Base-by-base conservation (phyloP, 768 basidiomycete species). In the Galerina marginata region DNA sequence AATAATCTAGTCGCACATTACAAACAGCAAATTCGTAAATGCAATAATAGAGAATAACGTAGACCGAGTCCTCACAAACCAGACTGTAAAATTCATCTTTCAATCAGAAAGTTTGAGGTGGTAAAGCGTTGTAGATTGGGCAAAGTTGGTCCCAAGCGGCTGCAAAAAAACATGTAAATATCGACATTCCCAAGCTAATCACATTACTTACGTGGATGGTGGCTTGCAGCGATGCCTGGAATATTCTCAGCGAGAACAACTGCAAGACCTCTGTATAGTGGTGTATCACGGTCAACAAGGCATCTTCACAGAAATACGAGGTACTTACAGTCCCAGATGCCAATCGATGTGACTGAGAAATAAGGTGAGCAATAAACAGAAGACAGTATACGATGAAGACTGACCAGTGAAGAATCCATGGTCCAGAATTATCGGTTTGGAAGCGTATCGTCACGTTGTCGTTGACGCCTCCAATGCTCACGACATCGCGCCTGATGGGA, bases 401-500 rank as follows among this genome's bases (percentile, higher is more conserved):
- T 33, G 29, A 33, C 29, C 29, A 33, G 29, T 33, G 29, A 1
- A 33, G 7, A 7, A 33, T 33, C 29, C 29, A 33, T 33, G 29
- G 29, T 33, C 29, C 29, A 33, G 29, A 33, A 33, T 33, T 33
- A 33, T 33, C 29, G 29, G 29, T 33, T 33, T 33, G 5, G 29
- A 33, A 33, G 29, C 29, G 29, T 5, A 33, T 33, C 4, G 29
- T 33, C 29, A 33, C 29, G 2, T 33, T 33, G 2, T 33, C 29
- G 29, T 33, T 33, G 29, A 33, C 29, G 1, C 29, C 29, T 33
- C 29, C 29, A 7, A 33, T 33, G 29, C 29, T 33, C 29, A 33
- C 29, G 29, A 33, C 29, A 33, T 33, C 88, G n/a, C 87, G 75
- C 45, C 77, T 62, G 46, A 77, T 78, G 0, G 90, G 90, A 69